Evolutionary conservation across 441 rosid species (phyloP).

Genomic region (Pelargonium cotyledonis): DNA sequence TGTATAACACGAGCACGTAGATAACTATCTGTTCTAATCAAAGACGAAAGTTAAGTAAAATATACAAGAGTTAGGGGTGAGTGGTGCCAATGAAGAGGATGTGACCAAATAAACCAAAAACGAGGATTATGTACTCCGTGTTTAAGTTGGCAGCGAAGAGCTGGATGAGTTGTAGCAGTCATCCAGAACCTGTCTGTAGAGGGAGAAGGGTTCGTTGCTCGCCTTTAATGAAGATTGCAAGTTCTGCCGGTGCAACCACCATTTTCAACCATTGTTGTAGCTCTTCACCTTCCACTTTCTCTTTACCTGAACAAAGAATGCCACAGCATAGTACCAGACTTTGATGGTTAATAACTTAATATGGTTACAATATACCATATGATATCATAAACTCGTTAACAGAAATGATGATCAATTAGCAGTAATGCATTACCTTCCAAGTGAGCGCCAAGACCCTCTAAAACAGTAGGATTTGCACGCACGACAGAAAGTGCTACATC

Average conservation of each 20-base stretch:
- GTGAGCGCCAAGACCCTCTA: slow-evolving; percentile 92
- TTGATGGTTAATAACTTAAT: too few species aligned
- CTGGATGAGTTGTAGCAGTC: slow-evolving; percentile 1
- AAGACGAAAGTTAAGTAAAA: slow-evolving; percentile 28
- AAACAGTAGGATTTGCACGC: slow-evolving; percentile 78
- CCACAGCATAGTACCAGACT: too few species aligned
- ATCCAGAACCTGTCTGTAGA: slow-evolving; percentile 28
- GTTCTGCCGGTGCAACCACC: slow-evolving; percentile 80
- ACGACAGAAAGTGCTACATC: slow-evolving; percentile 73
- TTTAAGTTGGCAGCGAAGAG: slow-evolving; percentile 9
- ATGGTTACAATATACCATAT: too few species aligned
- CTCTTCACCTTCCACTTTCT: slow-evolving; percentile 95
- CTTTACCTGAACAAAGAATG: slow-evolving; percentile 50
- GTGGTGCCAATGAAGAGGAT: slow-evolving; percentile 10
- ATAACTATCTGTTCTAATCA: slow-evolving; percentile 14
- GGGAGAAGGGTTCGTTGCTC: slow-evolving; percentile 50
- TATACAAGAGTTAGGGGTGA: slow-evolving; percentile 19
- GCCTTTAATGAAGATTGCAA: slow-evolving; percentile 49
- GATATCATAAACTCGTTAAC: too few species aligned
- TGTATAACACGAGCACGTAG: slow-evolving; percentile 3
- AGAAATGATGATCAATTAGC: too few species aligned
- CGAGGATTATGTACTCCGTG: background rate
- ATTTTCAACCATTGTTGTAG: slow-evolving; percentile 69
- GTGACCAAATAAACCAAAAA: background rate
- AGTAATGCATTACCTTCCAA: slow-evolving; percentile 78